Evolutionary conservation across 2,329 filamentous ascomycete genomes (phyloP).

Genomic region (Stachybotrys chlorohalonatus): DNA sequence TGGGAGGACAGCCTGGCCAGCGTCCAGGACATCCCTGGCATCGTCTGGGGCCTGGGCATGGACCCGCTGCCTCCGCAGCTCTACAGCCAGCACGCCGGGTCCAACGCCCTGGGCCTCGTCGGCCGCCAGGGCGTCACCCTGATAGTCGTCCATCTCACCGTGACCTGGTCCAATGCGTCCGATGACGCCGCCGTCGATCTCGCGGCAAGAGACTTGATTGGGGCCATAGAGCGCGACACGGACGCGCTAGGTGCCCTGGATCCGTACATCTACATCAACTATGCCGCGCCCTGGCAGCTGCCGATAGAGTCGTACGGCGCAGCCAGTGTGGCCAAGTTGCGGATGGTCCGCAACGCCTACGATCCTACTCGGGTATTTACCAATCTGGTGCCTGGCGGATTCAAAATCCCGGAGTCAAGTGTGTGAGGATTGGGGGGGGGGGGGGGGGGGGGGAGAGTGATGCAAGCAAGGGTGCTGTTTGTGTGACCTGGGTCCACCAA

Average conservation of each 20-base stretch:
- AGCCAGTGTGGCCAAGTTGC: neutral
- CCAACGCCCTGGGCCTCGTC: neutral
- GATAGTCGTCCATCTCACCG: neutral
- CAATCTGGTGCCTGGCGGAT: neutral
- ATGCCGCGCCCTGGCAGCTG: constrained; percentile 2
- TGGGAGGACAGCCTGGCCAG: neutral
- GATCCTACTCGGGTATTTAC: neutral
- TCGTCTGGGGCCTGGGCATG: neutral
- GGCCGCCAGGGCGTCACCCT: neutral
- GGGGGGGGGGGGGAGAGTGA: too few species aligned
- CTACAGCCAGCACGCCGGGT: neutral
- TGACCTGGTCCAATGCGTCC: constrained; percentile 1
- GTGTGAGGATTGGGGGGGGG: too few species aligned
- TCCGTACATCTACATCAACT: constrained; percentile 4
- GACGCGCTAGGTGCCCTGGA: constrained; percentile 2
- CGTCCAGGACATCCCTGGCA: neutral
- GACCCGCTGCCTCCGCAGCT: neutral
- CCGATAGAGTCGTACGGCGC: constrained; percentile 1
- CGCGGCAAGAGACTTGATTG: constrained; percentile 1
- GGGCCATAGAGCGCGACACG: neutral
- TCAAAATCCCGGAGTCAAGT: neutral
- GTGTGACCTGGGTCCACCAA: too few species aligned
- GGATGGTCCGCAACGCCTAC: neutral
- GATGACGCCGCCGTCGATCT: constrained; percentile 1
- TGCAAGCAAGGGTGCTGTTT: too few species aligned